Conservation (phyloP, 192 early-diverging fungal genomes). For the Backusella luteola region DNA sequence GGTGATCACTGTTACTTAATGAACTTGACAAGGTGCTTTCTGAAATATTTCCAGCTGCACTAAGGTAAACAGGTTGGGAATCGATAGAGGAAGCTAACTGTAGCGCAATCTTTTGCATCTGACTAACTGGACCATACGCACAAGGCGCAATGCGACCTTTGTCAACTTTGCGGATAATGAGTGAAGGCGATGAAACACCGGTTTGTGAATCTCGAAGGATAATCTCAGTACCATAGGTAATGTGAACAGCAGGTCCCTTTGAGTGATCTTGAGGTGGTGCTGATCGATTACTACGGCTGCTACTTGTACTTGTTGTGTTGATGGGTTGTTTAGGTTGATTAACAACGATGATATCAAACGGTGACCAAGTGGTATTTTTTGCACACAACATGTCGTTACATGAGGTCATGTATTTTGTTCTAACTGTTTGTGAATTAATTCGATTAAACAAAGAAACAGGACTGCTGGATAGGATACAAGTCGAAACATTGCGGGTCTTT, state of each 20-base stretch:
- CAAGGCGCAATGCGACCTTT: constrained; percentile 66
- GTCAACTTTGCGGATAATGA: constrained; percentile 81
- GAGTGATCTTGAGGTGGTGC: not conserved
- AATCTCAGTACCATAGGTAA: constrained; percentile 68
- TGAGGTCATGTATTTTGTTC: constrained; percentile 81
- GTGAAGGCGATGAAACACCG: constrained; percentile 62
- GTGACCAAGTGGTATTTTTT: constrained; percentile 58
- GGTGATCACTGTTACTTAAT: not conserved
- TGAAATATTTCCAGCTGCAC: constrained; percentile 30
- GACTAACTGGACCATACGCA: constrained; percentile 73
- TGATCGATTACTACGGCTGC: not conserved
- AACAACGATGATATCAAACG: constrained; percentile 55
- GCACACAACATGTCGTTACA: constrained; percentile 57
- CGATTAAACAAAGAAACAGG: constrained; percentile 89
- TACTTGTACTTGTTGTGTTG: not conserved
- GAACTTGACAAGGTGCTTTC: constrained; percentile 6
- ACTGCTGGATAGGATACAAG: constrained; percentile 75
- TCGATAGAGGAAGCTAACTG: constrained; percentile 37
- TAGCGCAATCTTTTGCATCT: constrained; percentile 85
- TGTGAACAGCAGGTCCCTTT: not conserved
- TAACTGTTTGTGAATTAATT: constrained; percentile 87
- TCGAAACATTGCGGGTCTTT: constrained; percentile 74
- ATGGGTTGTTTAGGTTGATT: constrained; percentile 14
- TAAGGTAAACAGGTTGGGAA: constrained; percentile 26
- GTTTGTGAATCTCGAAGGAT: constrained; percentile 65